A percentile compares a stretch with the other conserved stretches of the same genome.
Evolutionary conservation across 768 basidiomycete species (phyloP).

Genomic region (Dendrothele bispora): DNA sequence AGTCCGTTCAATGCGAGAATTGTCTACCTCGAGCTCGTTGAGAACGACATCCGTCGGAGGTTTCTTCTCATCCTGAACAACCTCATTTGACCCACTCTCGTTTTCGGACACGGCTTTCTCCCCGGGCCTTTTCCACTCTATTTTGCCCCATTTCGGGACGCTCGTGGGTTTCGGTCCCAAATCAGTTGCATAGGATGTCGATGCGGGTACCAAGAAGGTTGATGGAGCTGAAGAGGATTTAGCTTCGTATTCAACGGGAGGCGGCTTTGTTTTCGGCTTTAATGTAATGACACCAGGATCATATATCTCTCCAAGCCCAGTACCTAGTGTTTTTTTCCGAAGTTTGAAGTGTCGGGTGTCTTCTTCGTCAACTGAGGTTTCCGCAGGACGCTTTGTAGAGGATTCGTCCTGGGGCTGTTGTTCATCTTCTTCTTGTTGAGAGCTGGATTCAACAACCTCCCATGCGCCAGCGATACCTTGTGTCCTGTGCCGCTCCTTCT

Average conservation of each 20-base stretch:
- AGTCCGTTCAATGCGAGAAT: no score
- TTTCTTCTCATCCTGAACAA: no score
- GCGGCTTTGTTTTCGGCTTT: constrained; percentile 57
- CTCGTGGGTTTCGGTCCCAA: constrained; percentile 12
- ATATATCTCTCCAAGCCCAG: constrained; percentile 76
- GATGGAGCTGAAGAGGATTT: constrained; percentile 9
- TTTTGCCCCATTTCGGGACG: constrained; percentile 33
- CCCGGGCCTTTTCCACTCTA: constrained; percentile 31
- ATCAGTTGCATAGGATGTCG: constrained; percentile 5
- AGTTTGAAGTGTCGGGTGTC: constrained; percentile 66
- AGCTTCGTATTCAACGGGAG: not conserved
- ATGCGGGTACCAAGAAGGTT: not conserved
- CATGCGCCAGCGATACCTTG: constrained; percentile 80
- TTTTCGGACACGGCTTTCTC: no score
- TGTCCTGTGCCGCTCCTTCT: constrained; percentile 54
- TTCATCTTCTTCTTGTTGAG: no score
- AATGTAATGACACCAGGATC: constrained; percentile 74
- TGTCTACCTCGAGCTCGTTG: no score
- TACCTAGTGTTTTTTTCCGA: constrained; percentile 56
- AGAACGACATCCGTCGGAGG: no score
- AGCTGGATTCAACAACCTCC: constrained; percentile 54
- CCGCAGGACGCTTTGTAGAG: constrained; percentile 36
- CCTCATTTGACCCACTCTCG: no score
- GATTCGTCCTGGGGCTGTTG: constrained; percentile 18
- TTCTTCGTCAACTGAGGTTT: constrained; percentile 42